phyloP scores from a whole-genome alignment of 192 early-diverging fungal species.

The Spizellomyces punctatus region DNA sequence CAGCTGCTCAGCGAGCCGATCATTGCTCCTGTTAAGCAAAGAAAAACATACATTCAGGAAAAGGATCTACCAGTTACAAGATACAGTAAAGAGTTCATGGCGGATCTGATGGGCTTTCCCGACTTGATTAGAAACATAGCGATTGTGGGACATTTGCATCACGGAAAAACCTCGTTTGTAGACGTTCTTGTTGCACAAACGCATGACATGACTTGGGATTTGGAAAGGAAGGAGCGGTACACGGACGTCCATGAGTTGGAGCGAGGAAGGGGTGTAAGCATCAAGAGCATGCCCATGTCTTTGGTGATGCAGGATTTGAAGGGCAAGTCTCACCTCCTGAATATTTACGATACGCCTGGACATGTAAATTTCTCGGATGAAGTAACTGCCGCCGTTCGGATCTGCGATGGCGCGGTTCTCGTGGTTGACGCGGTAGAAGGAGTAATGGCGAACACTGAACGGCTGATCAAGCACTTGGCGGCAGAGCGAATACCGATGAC shows the following conservation, averaged over 20 bases:
- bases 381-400: constrained; percentile 78
- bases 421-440: constrained; percentile 97
- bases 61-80: constrained; percentile 80
- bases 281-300: constrained; percentile 94
- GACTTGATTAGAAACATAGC: constrained; percentile 86
- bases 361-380: constrained; percentile 97
- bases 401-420: constrained; percentile 88
- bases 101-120: constrained; percentile 60
- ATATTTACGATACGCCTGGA: constrained; percentile 92
- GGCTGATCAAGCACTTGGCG: constrained; percentile 79
- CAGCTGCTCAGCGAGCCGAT: constrained; percentile 95
- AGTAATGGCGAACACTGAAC: constrained; percentile 93
- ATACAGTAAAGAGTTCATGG: constrained; percentile 81
- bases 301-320: constrained; percentile 86
- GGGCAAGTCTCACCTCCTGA: constrained; percentile 86
- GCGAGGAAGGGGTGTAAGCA: constrained; percentile 82
- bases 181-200: constrained; percentile 92
- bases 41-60: constrained; percentile 85
- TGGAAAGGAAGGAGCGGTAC: constrained; percentile 65
- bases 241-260: constrained; percentile 94
- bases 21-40: constrained; percentile 83
- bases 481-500: constrained; percentile 77
- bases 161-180: constrained; percentile 94
- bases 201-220: constrained; percentile 64
- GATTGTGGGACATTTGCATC: constrained; percentile 93